Conservation (phyloP, 192 early-diverging fungal genomes). For the Coemansia sp. region DNA sequence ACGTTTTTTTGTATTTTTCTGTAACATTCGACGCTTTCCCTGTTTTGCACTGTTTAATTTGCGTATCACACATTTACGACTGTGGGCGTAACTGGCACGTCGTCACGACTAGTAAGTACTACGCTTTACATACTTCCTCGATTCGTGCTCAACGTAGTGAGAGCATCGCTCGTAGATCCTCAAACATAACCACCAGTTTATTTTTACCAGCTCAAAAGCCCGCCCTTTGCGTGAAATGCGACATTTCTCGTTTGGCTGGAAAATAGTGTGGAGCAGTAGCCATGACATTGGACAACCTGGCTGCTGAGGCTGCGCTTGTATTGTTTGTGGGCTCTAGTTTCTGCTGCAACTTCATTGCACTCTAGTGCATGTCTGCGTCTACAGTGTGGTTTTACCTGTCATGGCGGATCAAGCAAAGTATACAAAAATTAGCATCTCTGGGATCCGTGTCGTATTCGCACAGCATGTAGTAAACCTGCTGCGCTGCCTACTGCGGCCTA, state of each 20-base stretch:
- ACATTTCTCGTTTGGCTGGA: not conserved
- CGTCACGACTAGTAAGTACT: slow-evolving; percentile 5
- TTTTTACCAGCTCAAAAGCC: slow-evolving; percentile 1
- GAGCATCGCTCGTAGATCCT: not conserved
- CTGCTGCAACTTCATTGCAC: not conserved
- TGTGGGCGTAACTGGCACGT: not conserved
- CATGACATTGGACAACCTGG: not conserved
- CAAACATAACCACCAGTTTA: not conserved
- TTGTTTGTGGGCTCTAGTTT: not conserved
- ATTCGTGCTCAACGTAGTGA: not conserved
- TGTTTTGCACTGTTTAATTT: not conserved
- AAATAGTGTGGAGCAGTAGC: not conserved
- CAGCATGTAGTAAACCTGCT: not conserved
- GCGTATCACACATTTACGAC: not conserved
- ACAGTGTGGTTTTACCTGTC: not conserved
- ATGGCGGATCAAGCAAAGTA: not conserved
- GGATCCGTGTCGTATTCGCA: not conserved
- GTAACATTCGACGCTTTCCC: slow-evolving; percentile 2
- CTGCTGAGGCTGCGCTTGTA: not conserved
- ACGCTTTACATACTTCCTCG: not conserved
- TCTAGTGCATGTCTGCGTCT: not conserved
- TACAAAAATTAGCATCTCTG: not conserved
- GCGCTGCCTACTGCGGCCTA: not conserved
- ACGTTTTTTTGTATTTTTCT: slow-evolving; percentile 3
- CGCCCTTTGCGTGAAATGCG: not conserved